Conservation (phyloP, 805 yeast species). For the Yamadazyma endophytica region DNA sequence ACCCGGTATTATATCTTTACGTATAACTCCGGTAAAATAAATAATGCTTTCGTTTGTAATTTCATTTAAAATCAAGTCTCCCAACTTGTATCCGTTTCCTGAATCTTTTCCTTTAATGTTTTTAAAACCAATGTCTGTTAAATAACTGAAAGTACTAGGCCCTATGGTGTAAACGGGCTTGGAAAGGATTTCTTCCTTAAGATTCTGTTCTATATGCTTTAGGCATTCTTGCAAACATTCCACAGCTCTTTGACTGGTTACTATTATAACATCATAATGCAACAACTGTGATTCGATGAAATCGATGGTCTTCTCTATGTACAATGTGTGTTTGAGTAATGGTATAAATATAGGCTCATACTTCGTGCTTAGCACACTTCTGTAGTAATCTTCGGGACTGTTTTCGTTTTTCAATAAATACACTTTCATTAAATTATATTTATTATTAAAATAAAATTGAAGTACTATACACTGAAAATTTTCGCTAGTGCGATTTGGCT, state of each 20-base stretch:
- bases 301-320: slow-evolving; percentile 39
- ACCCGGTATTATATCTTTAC: slow-evolving; percentile 77
- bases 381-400: slow-evolving; percentile 6
- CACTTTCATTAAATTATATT: slow-evolving; percentile 25
- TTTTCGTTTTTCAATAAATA: slow-evolving; percentile 71
- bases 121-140: slow-evolving; percentile 58
- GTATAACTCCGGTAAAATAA: slow-evolving; percentile 81
- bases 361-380: slow-evolving; percentile 20
- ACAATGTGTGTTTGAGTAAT: slow-evolving; percentile 58
- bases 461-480: no score
- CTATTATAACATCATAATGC: slow-evolving; percentile 39
- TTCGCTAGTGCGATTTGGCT: no score
- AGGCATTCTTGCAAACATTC: slow-evolving; percentile 61
- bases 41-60: slow-evolving; percentile 35
- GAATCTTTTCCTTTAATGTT: slow-evolving; percentile 64
- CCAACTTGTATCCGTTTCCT: slow-evolving; percentile 74
- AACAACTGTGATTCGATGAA: slow-evolving; percentile 44
- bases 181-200: slow-evolving; percentile 24
- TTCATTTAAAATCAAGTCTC: slow-evolving; percentile 53
- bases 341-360: slow-evolving; percentile 58
- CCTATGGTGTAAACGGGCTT: slow-evolving; percentile 84
- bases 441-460: no score
- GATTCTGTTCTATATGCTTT: slow-evolving; percentile 12
- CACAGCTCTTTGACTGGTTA: slow-evolving; percentile 90
- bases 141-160: slow-evolving; percentile 70